Evolutionary conservation across 2,329 filamentous ascomycete genomes (phyloP).

Genomic region (Fusarium gaditjirri): DNA sequence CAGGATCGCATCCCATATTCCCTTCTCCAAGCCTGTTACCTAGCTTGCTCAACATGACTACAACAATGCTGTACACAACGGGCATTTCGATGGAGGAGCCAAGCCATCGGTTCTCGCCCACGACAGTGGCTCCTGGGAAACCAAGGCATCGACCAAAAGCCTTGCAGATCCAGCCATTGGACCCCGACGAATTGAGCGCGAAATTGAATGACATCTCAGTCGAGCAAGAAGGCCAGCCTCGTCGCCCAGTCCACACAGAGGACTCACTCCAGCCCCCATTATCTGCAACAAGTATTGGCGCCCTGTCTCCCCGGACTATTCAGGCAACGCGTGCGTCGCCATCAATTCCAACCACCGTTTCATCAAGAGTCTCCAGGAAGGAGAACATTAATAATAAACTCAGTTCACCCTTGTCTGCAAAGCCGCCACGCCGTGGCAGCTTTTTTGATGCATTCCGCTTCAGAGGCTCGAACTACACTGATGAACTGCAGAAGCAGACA

Average conservation of each 20-base stretch:
- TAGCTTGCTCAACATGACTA: constrained; percentile 25
- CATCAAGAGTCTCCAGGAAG: constrained; percentile 19
- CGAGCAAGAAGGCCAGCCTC: constrained; percentile 56
- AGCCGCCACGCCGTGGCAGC: constrained; percentile 32
- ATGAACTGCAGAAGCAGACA: constrained; percentile 29
- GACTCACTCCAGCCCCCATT: constrained; percentile 37
- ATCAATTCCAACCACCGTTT: not conserved
- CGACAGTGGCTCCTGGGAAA: constrained; percentile 20
- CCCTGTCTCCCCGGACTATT: constrained; percentile 19
- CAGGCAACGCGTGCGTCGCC: not conserved
- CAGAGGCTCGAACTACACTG: constrained; percentile 42
- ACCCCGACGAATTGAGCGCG: constrained; percentile 65
- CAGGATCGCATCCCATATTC: not conserved
- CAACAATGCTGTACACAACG: constrained; percentile 36
- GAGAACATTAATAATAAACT: constrained; percentile 16
- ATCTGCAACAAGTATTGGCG: constrained; percentile 19
- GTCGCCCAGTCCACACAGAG: constrained; percentile 42
- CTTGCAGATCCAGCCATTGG: constrained; percentile 53
- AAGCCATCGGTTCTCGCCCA: constrained; percentile 8
- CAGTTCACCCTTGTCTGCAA: not conserved
- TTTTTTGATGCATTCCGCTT: constrained; percentile 40
- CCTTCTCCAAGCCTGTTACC: not conserved
- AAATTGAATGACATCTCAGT: constrained; percentile 62
- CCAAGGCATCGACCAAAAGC: constrained; percentile 39
- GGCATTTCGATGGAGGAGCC: constrained; percentile 31